phyloP scores from a whole-genome alignment of 169 alveolate species.

The Theileria parva region DNA sequence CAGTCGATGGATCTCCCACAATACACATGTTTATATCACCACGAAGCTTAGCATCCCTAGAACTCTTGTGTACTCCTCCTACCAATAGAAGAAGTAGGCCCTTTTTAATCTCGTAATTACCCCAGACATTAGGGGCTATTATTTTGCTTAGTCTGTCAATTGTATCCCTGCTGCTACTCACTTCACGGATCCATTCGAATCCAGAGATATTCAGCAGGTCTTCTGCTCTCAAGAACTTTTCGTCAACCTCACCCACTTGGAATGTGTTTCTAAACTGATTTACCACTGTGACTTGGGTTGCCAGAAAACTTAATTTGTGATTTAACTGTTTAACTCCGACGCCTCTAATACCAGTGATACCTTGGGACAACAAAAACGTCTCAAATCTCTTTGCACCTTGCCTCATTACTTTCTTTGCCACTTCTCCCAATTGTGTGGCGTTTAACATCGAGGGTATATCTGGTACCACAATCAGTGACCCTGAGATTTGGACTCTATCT shows the following conservation, averaged over 20 bases:
- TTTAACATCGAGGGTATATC: conserved; percentile 91
- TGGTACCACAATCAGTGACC: conserved; percentile 93
- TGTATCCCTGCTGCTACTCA: conserved; percentile 77
- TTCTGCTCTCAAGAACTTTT: conserved; percentile 64
- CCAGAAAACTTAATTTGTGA: conserved; percentile 90
- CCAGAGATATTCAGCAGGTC: conserved; percentile 72
- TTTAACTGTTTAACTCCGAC: conserved; percentile 92
- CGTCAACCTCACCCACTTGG: conserved; percentile 55
- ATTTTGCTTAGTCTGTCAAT: conserved; percentile 85
- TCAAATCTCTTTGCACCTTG: conserved; percentile 71
- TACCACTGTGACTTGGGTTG: conserved; percentile 72
- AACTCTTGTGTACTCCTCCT: conserved; percentile 96
- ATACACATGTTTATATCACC: conserved; percentile 95
- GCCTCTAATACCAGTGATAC: conserved; percentile 92
- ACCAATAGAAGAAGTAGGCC: conserved; percentile 93
- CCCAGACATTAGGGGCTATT: conserved; percentile 94
- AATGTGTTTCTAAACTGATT: conserved; percentile 52
- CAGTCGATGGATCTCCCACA: conserved; percentile 99
- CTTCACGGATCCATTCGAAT: conserved; percentile 75
- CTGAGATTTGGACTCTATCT: conserved; percentile 91
- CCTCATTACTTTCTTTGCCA: conserved; percentile 75
- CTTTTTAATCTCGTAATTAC: conserved; percentile 94
- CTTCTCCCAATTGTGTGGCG: conserved; percentile 88
- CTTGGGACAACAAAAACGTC: conserved; percentile 72
- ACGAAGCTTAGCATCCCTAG: conserved; percentile 90